phyloP scores from a whole-genome alignment of 75 land plant species.

The Picea glauca region DNA sequence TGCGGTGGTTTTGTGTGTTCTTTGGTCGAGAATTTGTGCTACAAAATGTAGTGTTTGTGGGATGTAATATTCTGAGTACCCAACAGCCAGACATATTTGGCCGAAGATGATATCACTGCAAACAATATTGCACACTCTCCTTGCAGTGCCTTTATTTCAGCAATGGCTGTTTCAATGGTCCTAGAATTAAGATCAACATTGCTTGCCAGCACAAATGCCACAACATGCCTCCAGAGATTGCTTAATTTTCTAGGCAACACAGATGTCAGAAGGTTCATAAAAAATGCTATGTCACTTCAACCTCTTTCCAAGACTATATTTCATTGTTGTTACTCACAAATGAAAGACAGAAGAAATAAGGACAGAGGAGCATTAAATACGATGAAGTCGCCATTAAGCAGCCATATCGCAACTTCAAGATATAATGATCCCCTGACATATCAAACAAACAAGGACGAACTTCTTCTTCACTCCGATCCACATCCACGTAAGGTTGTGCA shows the following conservation, averaged over 20 bases:
- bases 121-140: constrained; percentile 30
- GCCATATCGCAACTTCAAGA: no score
- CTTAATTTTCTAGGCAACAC: constrained; percentile 61
- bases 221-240: constrained; percentile 71
- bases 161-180: constrained; percentile 82
- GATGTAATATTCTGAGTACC: constrained; percentile 77
- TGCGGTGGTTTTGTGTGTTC: constrained; percentile 84
- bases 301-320: constrained; percentile 30
- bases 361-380: no score
- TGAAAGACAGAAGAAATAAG: no score
- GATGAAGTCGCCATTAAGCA: no score
- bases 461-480: no score
- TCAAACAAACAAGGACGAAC: no score
- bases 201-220: constrained; percentile 79
- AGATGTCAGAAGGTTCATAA: constrained; percentile 55
- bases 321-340: no score
- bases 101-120: constrained; percentile 12
- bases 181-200: constrained; percentile 67
- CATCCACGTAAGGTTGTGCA: no score
- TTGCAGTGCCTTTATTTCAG: constrained; percentile 62
- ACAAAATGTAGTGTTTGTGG: constrained; percentile 73
- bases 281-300: constrained; percentile 70
- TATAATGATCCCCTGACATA: no score
- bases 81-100: constrained; percentile 19
- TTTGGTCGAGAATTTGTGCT: constrained; percentile 86